A percentile compares a stretch with the other conserved stretches of the same genome.
Conservation (phyloP, 371 early-diverging fungal species). For the Haplosporangium sp. region DNA sequence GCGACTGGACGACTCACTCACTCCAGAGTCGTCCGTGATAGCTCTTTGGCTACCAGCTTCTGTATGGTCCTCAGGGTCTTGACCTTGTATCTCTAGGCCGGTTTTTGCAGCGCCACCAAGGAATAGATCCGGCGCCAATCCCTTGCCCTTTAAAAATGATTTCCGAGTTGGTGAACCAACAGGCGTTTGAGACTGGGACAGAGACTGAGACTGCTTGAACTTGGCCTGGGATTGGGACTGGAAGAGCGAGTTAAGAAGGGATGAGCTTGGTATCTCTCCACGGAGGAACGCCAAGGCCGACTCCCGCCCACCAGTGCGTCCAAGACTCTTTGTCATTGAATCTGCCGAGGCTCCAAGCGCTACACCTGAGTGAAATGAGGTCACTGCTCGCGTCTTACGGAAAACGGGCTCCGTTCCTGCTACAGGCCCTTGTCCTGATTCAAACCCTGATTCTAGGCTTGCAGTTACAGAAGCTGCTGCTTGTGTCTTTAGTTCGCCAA, state of each 20-base stretch:
- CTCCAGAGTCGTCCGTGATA: background rate
- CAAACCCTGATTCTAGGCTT: background rate
- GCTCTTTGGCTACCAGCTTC: background rate
- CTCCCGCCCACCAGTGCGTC: conserved; percentile 30
- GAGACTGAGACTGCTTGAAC: background rate
- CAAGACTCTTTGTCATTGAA: conserved; percentile 23
- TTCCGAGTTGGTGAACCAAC: background rate
- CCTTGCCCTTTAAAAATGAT: conserved; percentile 24
- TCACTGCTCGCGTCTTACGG: conserved; percentile 11
- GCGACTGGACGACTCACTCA: background rate
- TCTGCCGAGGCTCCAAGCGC: conserved; percentile 9
- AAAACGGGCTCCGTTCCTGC: background rate
- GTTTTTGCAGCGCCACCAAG: background rate
- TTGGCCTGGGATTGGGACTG: conserved; percentile 10
- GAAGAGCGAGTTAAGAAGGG: conserved; percentile 34
- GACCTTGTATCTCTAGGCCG: conserved; percentile 16
- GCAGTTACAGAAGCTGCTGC: conserved; percentile 6
- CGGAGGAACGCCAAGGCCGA: conserved; percentile 42
- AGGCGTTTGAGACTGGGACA: background rate
- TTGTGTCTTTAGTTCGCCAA: background rate
- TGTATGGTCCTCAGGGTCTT: background rate
- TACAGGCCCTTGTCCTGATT: background rate
- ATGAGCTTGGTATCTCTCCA: conserved; percentile 27
- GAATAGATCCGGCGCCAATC: conserved; percentile 3
- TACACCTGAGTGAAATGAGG: conserved; percentile 22